A percentile compares a stretch with the other conserved stretches of the same genome.
Conservation (phyloP, 2,329 filamentous ascomycete species). For the Ophiostoma sp. region DNA sequence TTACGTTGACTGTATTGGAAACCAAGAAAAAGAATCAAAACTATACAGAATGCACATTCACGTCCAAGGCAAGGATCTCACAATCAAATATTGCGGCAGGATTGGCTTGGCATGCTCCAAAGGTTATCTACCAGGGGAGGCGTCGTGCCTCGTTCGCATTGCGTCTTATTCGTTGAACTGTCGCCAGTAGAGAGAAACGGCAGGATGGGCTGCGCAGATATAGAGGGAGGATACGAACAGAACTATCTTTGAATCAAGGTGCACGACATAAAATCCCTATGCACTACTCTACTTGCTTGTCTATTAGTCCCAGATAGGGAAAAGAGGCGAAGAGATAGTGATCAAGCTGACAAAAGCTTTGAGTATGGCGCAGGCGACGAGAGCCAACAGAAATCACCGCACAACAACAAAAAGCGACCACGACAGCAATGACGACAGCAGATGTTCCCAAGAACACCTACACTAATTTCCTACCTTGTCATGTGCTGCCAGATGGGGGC, state of each 20-base stretch:
- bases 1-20: background rate
- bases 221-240: background rate
- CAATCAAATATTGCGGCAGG: background rate
- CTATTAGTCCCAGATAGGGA: background rate
- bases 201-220: background rate
- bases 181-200: conserved; percentile 19
- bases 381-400: background rate
- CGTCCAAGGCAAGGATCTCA: background rate
- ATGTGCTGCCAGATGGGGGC: background rate
- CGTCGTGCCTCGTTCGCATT: background rate
- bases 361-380: background rate
- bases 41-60: background rate
- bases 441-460: background rate
- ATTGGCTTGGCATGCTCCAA: background rate
- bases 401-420: background rate
- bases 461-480: background rate
- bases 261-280: background rate
- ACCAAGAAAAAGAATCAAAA: background rate
- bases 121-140: background rate
- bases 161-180: conserved; percentile 10
- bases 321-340: background rate
- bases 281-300: background rate
- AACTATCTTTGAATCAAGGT: background rate
- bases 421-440: conserved; percentile 8
- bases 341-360: background rate